phyloP scores from a whole-genome alignment of 2,329 filamentous ascomycete genomes.

The Aspergillus bombycis region DNA sequence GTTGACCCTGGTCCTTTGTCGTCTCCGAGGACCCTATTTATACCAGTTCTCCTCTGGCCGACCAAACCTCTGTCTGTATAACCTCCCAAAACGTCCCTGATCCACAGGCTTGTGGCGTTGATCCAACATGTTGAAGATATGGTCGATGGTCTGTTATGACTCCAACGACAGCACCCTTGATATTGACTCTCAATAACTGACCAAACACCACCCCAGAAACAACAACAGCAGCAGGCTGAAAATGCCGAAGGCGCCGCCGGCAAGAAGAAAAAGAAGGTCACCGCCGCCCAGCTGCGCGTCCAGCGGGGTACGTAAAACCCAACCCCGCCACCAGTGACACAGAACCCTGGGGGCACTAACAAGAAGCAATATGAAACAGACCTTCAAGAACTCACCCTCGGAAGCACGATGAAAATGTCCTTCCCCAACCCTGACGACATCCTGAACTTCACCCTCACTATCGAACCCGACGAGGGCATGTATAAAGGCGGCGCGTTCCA shows the following conservation, averaged over 20 bases:
- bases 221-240: constrained; percentile 97
- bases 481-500: constrained; percentile 88
- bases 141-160: constrained; percentile 81
- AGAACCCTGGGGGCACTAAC: background rate
- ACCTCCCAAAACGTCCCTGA: background rate
- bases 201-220: constrained; percentile 33
- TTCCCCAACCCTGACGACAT: constrained; percentile 63
- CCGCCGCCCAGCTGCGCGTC: constrained; percentile 89
- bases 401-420: constrained; percentile 59
- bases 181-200: background rate
- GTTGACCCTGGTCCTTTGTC: constrained; percentile 6
- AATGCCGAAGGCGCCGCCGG: constrained; percentile 79
- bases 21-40: background rate
- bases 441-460: constrained; percentile 56
- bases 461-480: constrained; percentile 62
- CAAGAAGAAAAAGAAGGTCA: constrained; percentile 98
- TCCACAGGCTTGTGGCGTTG: constrained; percentile 17
- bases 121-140: constrained; percentile 93
- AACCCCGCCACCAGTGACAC: background rate
- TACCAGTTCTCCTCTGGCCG: background rate
- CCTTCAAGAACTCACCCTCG: constrained; percentile 54
- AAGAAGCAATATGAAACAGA: constrained; percentile 32
- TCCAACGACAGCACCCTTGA: background rate
- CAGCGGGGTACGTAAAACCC: constrained; percentile 74
- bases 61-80: background rate